These are phyloP conservation scores for Epichloe hybrida DNA, from an alignment of 2,329 filamentous ascomycete genomes.

Conservation along the genomic window DNA sequence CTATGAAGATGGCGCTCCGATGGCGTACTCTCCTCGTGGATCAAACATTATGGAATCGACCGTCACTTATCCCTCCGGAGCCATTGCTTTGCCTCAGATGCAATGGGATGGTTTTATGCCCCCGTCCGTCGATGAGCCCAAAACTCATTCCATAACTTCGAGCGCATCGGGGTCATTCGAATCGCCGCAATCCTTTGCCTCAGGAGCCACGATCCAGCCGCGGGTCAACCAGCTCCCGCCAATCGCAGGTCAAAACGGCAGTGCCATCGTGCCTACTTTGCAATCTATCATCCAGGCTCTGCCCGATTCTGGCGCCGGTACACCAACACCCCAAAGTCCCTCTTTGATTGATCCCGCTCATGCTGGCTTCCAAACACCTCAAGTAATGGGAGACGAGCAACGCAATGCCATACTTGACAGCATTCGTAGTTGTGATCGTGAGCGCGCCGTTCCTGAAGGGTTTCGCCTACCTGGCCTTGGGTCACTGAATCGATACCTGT, in stretches of 20 bases:
- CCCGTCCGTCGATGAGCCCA: conserved; percentile 53
- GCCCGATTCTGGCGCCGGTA: conserved; percentile 53
- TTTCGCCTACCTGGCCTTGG: conserved; percentile 75
- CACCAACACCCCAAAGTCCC: conserved; percentile 61
- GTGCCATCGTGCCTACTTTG: conserved; percentile 49
- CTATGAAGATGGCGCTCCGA: conserved; percentile 44
- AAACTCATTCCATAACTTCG: conserved; percentile 61
- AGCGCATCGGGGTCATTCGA: conserved; percentile 54
- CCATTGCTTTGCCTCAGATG: conserved; percentile 72
- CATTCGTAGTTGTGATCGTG: conserved; percentile 66
- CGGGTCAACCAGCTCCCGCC: conserved; percentile 51
- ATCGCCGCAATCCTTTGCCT: conserved; percentile 49
- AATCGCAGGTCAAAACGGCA: conserved; percentile 49
- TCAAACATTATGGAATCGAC: conserved; percentile 63
- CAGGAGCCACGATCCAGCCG: conserved; percentile 41
- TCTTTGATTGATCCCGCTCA: conserved; percentile 55
- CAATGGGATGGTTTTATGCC: conserved; percentile 86
- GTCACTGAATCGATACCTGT: conserved; percentile 80
- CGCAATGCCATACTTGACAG: conserved; percentile 75
- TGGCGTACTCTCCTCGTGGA: conserved; percentile 60
- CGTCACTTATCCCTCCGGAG: conserved; percentile 62
- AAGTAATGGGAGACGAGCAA: conserved; percentile 73
- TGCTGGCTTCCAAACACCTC: conserved; percentile 57
- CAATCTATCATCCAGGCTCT: conserved; percentile 62
- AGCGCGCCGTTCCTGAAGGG: conserved; percentile 71